Evolutionary conservation across 176 grass and related monocot genomes (phyloP), one percentile per base, ranked within the genome.

Genomic region (Musa beccarii): DNA sequence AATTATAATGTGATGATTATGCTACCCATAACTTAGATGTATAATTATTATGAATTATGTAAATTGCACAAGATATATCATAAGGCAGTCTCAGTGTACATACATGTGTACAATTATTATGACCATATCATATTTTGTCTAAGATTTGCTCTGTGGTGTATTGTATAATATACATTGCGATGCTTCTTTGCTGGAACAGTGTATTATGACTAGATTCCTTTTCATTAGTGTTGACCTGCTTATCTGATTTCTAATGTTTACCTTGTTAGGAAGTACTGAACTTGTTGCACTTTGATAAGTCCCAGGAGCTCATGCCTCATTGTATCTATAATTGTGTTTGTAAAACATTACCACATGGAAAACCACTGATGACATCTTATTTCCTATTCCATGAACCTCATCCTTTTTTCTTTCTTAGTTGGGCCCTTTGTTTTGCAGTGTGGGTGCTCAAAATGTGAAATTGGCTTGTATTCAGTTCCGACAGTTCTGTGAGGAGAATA

Each of bases 361-460:
- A 65, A 23, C 10, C 4, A 2, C 25, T 65, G 10, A 66, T 15
- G 12, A 10, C 24, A 28, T 6, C 13, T 54, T 77, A 12, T 52
- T 50, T 68, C 9, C 26, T 63, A 43, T 52, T 65, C 71, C 51
- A 22, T 73, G 73, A 29, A 43, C 34, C 34, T 43, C 34, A 63
- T 53, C 65, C 1, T 66, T 69, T 68, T 57, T 21, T 63, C 85
- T 52, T 71, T 76, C 1, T 14, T 0, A 9, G 23, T 59, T 22
- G 83, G 64, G 65, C 66, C 80, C 52, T 14, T 8, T 55, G 57
- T 77, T 52, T 90, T 85, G 43, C 84, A 96, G 92, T 78, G 85
- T 96, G 81, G 92, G 92, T 9, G 92, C 86, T 83, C 76, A 85
- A 77, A 92, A 83, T 83, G 87, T 96, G 75, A 88, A 86, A 77